phyloP scores from a whole-genome alignment of 1,139 yeast species.

The Hansenula sp. region DNA sequence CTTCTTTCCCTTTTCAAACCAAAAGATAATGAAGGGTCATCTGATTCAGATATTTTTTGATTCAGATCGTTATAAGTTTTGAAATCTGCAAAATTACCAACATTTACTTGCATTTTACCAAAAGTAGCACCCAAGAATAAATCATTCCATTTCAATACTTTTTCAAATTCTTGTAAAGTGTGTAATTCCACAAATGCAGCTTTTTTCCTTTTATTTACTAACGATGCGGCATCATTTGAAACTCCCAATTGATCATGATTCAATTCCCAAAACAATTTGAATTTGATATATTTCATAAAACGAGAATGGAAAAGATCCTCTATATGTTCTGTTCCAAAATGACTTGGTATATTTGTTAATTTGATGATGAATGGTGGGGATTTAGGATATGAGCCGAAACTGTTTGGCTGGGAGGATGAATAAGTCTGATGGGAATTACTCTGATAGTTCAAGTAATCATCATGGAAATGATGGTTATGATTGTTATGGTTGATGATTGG shows the following conservation, averaged over 20 bases:
- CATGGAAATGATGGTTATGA: slow-evolving; percentile 15
- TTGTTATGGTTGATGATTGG: slow-evolving; percentile 28
- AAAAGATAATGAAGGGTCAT: slow-evolving; percentile 21
- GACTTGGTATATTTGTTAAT: slow-evolving; percentile 44
- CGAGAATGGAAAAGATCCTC: slow-evolving; percentile 33
- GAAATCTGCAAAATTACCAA: slow-evolving; percentile 48
- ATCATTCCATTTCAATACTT: slow-evolving; percentile 26
- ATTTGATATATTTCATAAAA: slow-evolving; percentile 30
- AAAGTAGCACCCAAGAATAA: slow-evolving; percentile 20
- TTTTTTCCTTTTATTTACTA: slow-evolving; percentile 34
- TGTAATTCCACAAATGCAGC: slow-evolving; percentile 62
- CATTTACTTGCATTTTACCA: slow-evolving; percentile 39
- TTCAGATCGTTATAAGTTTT: slow-evolving; percentile 40
- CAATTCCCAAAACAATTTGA: slow-evolving; percentile 37
- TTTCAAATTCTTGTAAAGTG: slow-evolving; percentile 42
- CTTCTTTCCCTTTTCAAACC: slow-evolving; percentile 7
- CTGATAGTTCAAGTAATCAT: slow-evolving; percentile 15
- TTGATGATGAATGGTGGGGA: slow-evolving; percentile 58
- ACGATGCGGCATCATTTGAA: slow-evolving; percentile 24
- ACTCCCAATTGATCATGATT: slow-evolving; percentile 26
- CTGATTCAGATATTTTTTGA: slow-evolving; percentile 14
- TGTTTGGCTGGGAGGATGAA: slow-evolving; percentile 10
- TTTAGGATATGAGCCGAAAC: slow-evolving; percentile 9
- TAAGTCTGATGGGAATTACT: slow-evolving; percentile 18
- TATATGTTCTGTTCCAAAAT: slow-evolving; percentile 29